phyloP scores from a whole-genome alignment of 1,139 yeast genomes.

The Yamadazyma oceani region DNA sequence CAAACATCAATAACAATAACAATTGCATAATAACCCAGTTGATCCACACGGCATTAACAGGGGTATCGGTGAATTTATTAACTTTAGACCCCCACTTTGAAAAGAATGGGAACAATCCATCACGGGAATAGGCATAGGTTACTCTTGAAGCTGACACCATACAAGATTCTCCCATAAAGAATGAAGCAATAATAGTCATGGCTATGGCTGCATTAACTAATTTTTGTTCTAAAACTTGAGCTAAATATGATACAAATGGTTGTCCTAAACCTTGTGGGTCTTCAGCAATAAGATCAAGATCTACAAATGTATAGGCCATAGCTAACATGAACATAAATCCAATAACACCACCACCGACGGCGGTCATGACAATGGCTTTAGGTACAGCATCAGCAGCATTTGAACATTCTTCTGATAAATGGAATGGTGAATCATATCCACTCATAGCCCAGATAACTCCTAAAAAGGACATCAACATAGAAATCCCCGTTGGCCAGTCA shows the following conservation, averaged over 20 bases:
- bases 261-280: conserved; percentile 57
- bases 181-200: conserved; percentile 57
- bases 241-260: conserved; percentile 58
- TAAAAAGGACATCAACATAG: conserved; percentile 57
- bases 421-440: conserved; percentile 74
- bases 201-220: conserved; percentile 54
- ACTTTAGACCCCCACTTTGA: conserved; percentile 48
- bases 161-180: conserved; percentile 66
- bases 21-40: conserved; percentile 58
- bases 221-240: conserved; percentile 47
- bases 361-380: conserved; percentile 61
- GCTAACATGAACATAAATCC: conserved; percentile 65
- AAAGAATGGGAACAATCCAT: conserved; percentile 64
- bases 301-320: conserved; percentile 61
- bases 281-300: conserved; percentile 45
- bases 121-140: conserved; percentile 66
- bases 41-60: conserved; percentile 67
- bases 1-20: conserved; percentile 57
- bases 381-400: conserved; percentile 65
- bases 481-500: conserved; percentile 64
- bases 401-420: conserved; percentile 66
- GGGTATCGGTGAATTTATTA: conserved; percentile 56
- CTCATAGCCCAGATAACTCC: conserved; percentile 75
- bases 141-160: conserved; percentile 71
- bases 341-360: conserved; percentile 57